Evolutionary conservation across 2,329 filamentous ascomycete species (phyloP), one percentile per base, ranked within the genome.

Genomic region (Exophiala xenobiotica): DNA sequence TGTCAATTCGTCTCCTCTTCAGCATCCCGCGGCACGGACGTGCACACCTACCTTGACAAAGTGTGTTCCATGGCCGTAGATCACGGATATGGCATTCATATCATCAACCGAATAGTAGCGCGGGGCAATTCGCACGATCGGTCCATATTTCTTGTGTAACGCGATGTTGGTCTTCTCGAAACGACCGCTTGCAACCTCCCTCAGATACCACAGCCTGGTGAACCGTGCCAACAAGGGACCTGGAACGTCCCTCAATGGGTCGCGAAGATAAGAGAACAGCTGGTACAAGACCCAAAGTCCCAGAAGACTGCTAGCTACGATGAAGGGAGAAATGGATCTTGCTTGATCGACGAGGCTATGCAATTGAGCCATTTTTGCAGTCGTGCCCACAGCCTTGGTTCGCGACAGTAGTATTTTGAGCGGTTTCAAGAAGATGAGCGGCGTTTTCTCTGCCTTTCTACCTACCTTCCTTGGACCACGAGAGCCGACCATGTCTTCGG

Each of bases 21-120:
- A n/a, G n/a, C n/a, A n/a, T n/a, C n/a, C n/a, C n/a, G n/a, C n/a
- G n/a, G n/a, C n/a, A n/a, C n/a, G n/a, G n/a, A n/a, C n/a, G n/a
- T n/a, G 38, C 12, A 14, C 12, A 56, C 67, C 37, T 67, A 87
- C 87, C 80, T 93, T 93, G 43, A 80, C 72, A 60, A 90, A 87
- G 0, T 87, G 86, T 68, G 90, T 90, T 65, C 90, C 91, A 31
- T 91, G 70, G 0, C 88, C 88, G 65, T 93, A 95, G 37, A 93
- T 91, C 6, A 74, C 73, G 68, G 87, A 88, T 60, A 92, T 74
- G 0, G 86, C 86, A 49, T 80, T 80, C 0, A 87, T 86, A 58
- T 90, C 80, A 3, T 85, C 80, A 63, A 93, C 89, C 0, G 85
- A 88, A 1, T 92, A 69, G 0, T 74, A 74, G 57, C 90, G 90